Percentiles rank a stretch among this genome's conserved stretches.
Conservation (phyloP, 345 rosid species). For the Carallia pectinifolia region DNA sequence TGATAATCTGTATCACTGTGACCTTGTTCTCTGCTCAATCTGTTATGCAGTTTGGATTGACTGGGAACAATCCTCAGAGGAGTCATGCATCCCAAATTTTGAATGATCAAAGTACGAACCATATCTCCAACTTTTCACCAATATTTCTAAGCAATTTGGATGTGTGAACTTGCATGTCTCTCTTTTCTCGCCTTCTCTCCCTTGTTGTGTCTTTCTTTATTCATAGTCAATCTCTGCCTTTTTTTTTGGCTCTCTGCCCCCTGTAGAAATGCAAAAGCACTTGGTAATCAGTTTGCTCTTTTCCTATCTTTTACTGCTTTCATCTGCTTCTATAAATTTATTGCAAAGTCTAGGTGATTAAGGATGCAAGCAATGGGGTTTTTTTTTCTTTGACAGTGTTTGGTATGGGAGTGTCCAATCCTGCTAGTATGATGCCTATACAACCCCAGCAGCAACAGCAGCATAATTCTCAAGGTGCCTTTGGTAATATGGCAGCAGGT, state of each 20-base stretch:
- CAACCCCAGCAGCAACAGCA: slow-evolving; percentile 61
- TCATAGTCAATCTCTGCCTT: background rate
- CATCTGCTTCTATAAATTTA: no score
- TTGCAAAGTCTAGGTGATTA: no score
- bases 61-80: slow-evolving; percentile 71
- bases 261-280: background rate
- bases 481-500: slow-evolving; percentile 62
- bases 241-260: background rate
- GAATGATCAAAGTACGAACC: slow-evolving; percentile 68
- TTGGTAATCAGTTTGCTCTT: background rate
- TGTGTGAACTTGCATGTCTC: background rate
- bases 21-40: slow-evolving; percentile 15
- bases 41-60: slow-evolving; percentile 64
- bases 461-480: slow-evolving; percentile 52
- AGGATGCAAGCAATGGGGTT: background rate
- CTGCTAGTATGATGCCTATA: slow-evolving; percentile 63
- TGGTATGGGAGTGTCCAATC: slow-evolving; percentile 64
- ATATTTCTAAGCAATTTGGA: background rate
- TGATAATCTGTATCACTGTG: background rate
- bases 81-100: slow-evolving; percentile 66
- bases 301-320: background rate
- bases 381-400: slow-evolving; percentile 56
- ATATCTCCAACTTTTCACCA: slow-evolving; percentile 3
- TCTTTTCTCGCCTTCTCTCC: background rate
- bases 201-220: background rate